Evolutionary conservation across 306 rosid species (phyloP), one percentile per base, ranked within the genome.

Genomic region (Cicer judaicum): DNA sequence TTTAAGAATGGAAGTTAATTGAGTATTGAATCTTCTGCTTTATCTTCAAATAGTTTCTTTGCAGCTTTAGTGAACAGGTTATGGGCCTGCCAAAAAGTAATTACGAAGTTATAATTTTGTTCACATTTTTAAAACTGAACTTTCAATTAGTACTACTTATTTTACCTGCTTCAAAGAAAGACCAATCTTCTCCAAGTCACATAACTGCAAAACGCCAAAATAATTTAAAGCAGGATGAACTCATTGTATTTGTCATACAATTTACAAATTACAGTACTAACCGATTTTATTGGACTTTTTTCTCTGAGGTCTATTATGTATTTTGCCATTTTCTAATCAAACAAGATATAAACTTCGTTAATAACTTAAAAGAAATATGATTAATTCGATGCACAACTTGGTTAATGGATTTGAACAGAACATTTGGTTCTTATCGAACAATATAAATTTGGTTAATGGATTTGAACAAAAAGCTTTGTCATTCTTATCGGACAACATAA

Each of bases 141-240:
- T 42, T 61, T 78, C 29, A 59, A 34, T 13, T 48, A 9, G 21
- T 50, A 6, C 19, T 50, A 14, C 1, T 46, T 3, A 60, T 10
- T 34, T n/a, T 76, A 91, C 98, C 97, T 91, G 98, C 87, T 93
- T 93, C 66, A 80, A 72, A 48, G 98, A 91, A 83, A 93, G 94
- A 39, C 98, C 98, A 61, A 91, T 85, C 79, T 91, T 93, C 91
- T 89, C 92, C 94, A 93, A 76, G 77, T 93, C 96, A 62, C 59
- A 70, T 67, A 93, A 85, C 98, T 93, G 85, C 70, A 87, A 80
- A 72, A 67, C 62, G 14, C 6, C 82, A 79, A 69, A 53, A 73
- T 79, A 54, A 72, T 44, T 10, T 62, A 34, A 34, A 77, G 21
- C 38, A 75, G 43, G 43, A 18, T 48, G 24, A 46, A 7, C 43